Base-by-base conservation (phyloP, 1,139 yeast genomes). In the Debaryomyces nepalensis region DNA sequence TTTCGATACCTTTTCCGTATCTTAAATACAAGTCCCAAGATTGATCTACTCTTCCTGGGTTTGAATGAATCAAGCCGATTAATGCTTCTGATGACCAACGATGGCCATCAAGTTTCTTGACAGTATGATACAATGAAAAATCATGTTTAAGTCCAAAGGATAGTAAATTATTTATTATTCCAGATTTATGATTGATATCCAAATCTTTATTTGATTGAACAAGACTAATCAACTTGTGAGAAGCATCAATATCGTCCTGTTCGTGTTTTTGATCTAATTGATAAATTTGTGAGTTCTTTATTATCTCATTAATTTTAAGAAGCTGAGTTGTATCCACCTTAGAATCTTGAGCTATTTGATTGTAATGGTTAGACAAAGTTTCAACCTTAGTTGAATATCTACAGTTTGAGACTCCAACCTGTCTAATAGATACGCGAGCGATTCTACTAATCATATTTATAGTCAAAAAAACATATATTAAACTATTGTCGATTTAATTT, bases 41-140 rank as follows among this genome's bases (percentile, higher is more conserved):
- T 20, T 56, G 49, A 43, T 59, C 62, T 1, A 68, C 77, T 43
- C 79, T 52, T 14, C 75, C 77, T 0, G 77, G 77, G 45, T 73
- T 73, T 22, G 57, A 49, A 9, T 51, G 47, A 11, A 73, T 60
- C 15, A 70, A 54, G 11, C 59, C 47, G 12, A 51, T 37, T n/a
- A 65, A 46, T n/a, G 65, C 55, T 4, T 46, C 51, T 5, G 46
- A 29, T 2, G 50, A 41, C 29, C 53, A 42, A 33, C 49, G 43
- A 38, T 56, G 60, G 30, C 52, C 55, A 34, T 41, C 37, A 8
- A 46, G 26, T 20, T 59, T 59, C 1, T 47, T 22, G 6, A 61
- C 45, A 19, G 62, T 51, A 49, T 59, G 64, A 50, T 65, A 72
- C 10, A 64, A 42, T 6, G 75, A 65, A 43, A 69, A 72, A 48